Conservation (phyloP, 2,329 filamentous ascomycete species). For the Mycocentrospora acerina region DNA sequence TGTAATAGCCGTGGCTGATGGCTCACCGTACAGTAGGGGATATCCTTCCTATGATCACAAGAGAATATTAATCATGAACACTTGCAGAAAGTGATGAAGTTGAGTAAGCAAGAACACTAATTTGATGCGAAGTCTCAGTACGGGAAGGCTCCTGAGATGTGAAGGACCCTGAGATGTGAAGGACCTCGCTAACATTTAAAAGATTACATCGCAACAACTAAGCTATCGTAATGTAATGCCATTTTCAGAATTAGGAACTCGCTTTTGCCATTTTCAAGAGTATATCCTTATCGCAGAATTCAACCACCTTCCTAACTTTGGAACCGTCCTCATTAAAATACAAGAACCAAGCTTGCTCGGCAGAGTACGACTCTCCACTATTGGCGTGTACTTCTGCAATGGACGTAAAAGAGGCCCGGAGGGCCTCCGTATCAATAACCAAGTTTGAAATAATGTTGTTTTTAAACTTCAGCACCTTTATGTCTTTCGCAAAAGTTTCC, state of each 20-base stretch:
- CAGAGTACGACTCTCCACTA: not conserved
- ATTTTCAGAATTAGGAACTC: no score
- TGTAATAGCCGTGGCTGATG: no score
- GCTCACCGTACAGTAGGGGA: no score
- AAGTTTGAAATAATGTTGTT: slow-evolving; percentile 5
- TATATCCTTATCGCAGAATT: slow-evolving; percentile 7
- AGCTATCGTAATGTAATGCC: no score
- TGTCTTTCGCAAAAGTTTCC: slow-evolving; percentile 2
- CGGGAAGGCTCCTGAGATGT: not conserved
- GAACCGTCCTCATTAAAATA: slow-evolving; percentile 5
- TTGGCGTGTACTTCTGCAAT: slow-evolving; percentile 1
- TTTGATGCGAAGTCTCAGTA: not conserved
- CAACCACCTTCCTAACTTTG: slow-evolving; percentile 6
- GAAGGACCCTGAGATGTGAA: no score
- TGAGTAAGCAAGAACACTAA: slow-evolving; percentile 1
- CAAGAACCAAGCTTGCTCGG: slow-evolving; percentile 9
- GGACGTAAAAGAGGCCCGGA: slow-evolving; percentile 3
- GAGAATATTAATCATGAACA: not conserved
- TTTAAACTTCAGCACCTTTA: slow-evolving; percentile 4
- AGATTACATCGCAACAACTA: no score
- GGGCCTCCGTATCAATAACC: slow-evolving; percentile 4
- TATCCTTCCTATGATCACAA: no score
- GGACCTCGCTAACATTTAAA: no score
- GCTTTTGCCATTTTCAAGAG: slow-evolving; percentile 6
- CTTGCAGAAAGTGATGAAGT: not conserved